phyloP scores from a whole-genome alignment of 306 rosid species.

The barrel medic (Medicago truncatula) region DNA sequence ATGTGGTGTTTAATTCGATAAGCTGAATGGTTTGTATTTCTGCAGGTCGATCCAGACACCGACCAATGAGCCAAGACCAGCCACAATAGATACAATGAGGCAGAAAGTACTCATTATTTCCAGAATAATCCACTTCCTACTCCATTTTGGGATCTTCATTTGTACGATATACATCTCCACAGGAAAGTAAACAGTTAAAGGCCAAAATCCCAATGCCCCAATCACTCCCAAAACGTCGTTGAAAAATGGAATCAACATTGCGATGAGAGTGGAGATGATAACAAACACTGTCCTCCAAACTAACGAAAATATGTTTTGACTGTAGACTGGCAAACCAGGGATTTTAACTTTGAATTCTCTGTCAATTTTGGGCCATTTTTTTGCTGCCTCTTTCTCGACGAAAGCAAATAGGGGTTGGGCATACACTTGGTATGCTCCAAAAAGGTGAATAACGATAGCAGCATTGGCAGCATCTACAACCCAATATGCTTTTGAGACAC shows the following conservation, averaged over 20 bases:
- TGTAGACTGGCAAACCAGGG: constrained; percentile 49
- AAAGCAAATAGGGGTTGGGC: constrained; percentile 81
- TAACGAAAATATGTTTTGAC: constrained; percentile 57
- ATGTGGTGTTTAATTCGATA: constrained; percentile 28
- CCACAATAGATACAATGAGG: constrained; percentile 57
- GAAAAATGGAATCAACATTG: constrained; percentile 86
- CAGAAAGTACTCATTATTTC: constrained; percentile 57
- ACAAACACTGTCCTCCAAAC: constrained; percentile 72
- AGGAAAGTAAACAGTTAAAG: constrained; percentile 75
- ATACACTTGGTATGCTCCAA: constrained; percentile 87
- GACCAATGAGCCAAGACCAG: constrained; percentile 70
- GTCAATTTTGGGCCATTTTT: constrained; percentile 52
- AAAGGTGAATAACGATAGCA: constrained; percentile 81
- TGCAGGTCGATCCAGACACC: constrained; percentile 60
- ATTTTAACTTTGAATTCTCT: constrained; percentile 51
- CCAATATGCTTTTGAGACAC: constrained; percentile 65
- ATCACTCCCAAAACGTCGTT: constrained; percentile 73
- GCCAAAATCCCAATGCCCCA: constrained; percentile 93
- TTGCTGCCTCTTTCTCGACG: constrained; percentile 53
- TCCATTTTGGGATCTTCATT: constrained; percentile 76
- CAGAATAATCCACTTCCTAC: constrained; percentile 64
- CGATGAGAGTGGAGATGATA: constrained; percentile 57
- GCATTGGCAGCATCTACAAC: constrained; percentile 73
- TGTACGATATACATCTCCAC: constrained; percentile 81
- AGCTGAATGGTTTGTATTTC: constrained; percentile 60